Evolutionary conservation across 1,284 basidiomycete species (phyloP), one percentile per base, ranked within the genome.

Genomic region (Ustilago loliicola): DNA sequence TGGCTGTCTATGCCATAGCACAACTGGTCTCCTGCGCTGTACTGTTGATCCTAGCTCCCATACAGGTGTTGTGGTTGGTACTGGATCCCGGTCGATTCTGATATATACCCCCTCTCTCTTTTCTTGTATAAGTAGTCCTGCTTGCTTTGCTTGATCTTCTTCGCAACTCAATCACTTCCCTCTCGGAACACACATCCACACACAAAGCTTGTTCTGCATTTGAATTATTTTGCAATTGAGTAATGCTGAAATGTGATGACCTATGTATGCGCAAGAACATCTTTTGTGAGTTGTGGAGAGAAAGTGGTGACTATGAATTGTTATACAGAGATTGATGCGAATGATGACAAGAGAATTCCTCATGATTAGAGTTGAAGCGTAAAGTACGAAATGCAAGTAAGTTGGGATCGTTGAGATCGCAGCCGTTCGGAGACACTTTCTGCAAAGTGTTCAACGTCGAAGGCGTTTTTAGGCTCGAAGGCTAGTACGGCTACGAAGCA

Each of bases 401-500:
- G 36, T 21, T 21, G n/a, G 11, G 60, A 71, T 71, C 62, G 62
- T 71, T 71, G 68, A 71, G 68, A 71, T 71, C 58, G 32, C 1
- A 5, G n/a, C 11, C n/a, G 9, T 64, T 67, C 65, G 57, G 70
- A 67, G 70, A 72, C 70, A 38, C 64, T 25, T 36, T 40, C 38
- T 15, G 7, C n/a, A 21, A 21, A n/a, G 62, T 45, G 62, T 61
- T 61, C 54, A 66, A 32, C 60, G 11, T 66, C 63, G 45, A 63
- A 63, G 55, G 11, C 21, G 27, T 19, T 29, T 58, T 52, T 38
- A 30, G 34, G 45, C 50, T 59, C 57, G 71, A 27, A 58, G 57
- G 45, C 57, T 58, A 29, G 54, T 42, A 9, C 73, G 65, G 0
- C 65, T 69, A 29, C 73, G 64, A 47, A 30, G 27, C 3, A 51